These are phyloP conservation scores for Tylopilus sp. DNA, from an alignment of 768 basidiomycete species.

Conservation along the genomic window DNA sequence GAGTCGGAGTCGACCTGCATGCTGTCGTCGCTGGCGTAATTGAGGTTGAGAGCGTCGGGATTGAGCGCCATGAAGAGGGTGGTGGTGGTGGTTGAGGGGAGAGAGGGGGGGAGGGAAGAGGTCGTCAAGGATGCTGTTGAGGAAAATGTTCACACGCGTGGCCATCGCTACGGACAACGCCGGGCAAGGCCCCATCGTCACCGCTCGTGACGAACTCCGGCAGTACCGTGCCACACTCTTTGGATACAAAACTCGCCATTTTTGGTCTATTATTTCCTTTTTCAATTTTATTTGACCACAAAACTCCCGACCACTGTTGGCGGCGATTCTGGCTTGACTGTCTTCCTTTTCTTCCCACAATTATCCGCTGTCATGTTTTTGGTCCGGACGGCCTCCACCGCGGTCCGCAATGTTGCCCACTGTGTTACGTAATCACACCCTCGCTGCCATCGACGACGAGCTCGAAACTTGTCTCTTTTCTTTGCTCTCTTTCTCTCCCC, in stretches of 20 bases:
- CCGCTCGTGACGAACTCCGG: slow-evolving; percentile 41
- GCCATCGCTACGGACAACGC: slow-evolving; percentile 42
- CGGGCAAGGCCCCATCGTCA: slow-evolving; percentile 42
- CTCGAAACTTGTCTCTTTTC: slow-evolving; percentile 4
- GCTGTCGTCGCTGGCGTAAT: slow-evolving; percentile 52
- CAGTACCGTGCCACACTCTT: slow-evolving; percentile 31
- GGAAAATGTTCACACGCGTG: slow-evolving; percentile 40
- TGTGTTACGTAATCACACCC: slow-evolving; percentile 20
- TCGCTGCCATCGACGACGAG: slow-evolving; percentile 24
- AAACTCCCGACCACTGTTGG: slow-evolving; percentile 8
- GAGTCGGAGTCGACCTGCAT: slow-evolving; percentile 71
- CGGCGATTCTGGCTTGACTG: background rate
- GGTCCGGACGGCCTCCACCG: slow-evolving; percentile 23
- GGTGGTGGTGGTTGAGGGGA: slow-evolving; percentile 36
- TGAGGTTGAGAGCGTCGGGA: slow-evolving; percentile 47
- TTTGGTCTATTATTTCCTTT: slow-evolving; percentile 9
- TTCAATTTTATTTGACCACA: background rate
- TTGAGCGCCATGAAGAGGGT: slow-evolving; percentile 33
- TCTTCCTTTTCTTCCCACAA: background rate
- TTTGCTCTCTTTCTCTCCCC: background rate
- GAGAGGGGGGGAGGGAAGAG: slow-evolving; percentile 32
- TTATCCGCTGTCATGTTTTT: slow-evolving; percentile 13
- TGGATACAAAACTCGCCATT: slow-evolving; percentile 26
- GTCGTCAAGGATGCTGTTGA: slow-evolving; percentile 41
- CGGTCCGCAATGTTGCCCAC: slow-evolving; percentile 8